These are phyloP conservation scores for Cytospora mali DNA, from an alignment of 2,329 filamentous ascomycete genomes.

Conservation along the genomic window DNA sequence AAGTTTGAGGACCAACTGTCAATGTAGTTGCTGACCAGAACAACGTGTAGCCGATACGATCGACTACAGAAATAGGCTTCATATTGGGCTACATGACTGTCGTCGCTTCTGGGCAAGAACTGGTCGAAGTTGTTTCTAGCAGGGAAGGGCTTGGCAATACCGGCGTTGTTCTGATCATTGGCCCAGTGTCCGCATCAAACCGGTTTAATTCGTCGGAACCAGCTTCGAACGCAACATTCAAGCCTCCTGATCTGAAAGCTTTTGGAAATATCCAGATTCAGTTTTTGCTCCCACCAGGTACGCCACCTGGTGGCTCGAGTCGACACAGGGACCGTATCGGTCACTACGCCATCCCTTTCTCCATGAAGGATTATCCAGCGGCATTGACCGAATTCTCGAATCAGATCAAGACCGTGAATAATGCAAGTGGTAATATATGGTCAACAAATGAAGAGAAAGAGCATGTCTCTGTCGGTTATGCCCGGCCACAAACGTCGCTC, in stretches of 20 bases:
- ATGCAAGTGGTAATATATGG: slow-evolving; percentile 68
- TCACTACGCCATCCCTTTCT: slow-evolving; percentile 55
- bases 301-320: slow-evolving; percentile 43
- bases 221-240: slow-evolving; percentile 51
- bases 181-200: slow-evolving; percentile 68
- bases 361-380: slow-evolving; percentile 63
- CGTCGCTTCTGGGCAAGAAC: slow-evolving; percentile 67
- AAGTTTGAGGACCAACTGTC: not conserved
- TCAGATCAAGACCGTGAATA: slow-evolving; percentile 57
- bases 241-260: slow-evolving; percentile 38
- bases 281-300: slow-evolving; percentile 62
- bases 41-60: slow-evolving; percentile 61
- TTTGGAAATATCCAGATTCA: slow-evolving; percentile 53
- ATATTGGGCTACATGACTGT: slow-evolving; percentile 84
- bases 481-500: slow-evolving; percentile 65
- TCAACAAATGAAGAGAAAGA: slow-evolving; percentile 73
- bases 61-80: slow-evolving; percentile 61
- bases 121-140: slow-evolving; percentile 64
- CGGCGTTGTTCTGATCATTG: slow-evolving; percentile 71
- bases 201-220: slow-evolving; percentile 53
- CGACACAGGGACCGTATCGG: slow-evolving; percentile 53
- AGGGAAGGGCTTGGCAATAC: slow-evolving; percentile 71
- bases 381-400: slow-evolving; percentile 62
- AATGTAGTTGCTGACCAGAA: not conserved
- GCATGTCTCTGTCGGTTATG: slow-evolving; percentile 78